Evolutionary conservation across 2,329 filamentous ascomycete genomes (phyloP).

Genomic region (Fusarium denticulatum): DNA sequence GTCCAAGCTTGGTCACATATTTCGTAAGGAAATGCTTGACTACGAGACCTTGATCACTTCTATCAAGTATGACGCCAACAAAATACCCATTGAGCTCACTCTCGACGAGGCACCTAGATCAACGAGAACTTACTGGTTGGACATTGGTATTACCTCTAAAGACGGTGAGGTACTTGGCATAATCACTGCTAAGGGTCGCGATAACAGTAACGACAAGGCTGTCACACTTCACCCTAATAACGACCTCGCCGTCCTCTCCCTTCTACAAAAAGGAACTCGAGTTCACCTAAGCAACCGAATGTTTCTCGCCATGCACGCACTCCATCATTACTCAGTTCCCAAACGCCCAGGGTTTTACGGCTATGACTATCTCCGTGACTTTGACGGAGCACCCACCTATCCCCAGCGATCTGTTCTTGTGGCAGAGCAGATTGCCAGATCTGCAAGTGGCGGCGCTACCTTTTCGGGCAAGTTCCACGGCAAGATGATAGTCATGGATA

Average conservation of each 20-base stretch:
- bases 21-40: not conserved
- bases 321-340: accelerated
- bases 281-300: not conserved
- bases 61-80: accelerated
- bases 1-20: accelerated
- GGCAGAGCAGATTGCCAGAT: not conserved
- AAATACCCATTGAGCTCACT: accelerated
- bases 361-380: not conserved
- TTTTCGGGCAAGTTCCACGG: not conserved
- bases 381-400: accelerated
- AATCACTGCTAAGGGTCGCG: accelerated
- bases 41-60: accelerated
- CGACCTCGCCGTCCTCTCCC: accelerated
- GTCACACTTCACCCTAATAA: accelerated
- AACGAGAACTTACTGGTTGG: not conserved
- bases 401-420: accelerated
- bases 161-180: accelerated
- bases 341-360: accelerated
- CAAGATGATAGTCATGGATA: not conserved
- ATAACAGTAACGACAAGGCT: accelerated
- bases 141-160: accelerated
- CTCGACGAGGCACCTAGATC: accelerated
- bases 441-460: not conserved
- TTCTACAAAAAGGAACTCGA: not conserved
- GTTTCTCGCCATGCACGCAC: not conserved